Evolutionary conservation across 2,329 filamentous ascomycete species (phyloP).

Genomic region (Sporothrix humicola): DNA sequence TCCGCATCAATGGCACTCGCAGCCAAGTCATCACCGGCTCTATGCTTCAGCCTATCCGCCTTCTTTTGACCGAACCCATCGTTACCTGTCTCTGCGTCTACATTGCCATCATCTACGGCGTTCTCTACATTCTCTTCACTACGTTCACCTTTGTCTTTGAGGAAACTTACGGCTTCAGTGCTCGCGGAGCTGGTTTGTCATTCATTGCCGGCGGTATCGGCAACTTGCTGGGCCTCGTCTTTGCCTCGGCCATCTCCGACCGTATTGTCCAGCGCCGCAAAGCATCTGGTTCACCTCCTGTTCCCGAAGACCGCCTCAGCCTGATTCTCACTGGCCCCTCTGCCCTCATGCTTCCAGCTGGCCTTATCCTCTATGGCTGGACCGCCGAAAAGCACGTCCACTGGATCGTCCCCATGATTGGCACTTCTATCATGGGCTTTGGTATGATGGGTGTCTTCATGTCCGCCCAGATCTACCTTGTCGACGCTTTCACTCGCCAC

Average conservation of each 20-base stretch:
- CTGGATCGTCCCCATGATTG: conserved; percentile 61
- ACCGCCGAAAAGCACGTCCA: conserved; percentile 53
- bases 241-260: conserved; percentile 46
- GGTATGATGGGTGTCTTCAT: conserved; percentile 45
- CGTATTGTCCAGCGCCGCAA: conserved; percentile 57
- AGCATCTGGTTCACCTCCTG: conserved; percentile 35
- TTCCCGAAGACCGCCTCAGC: conserved; percentile 43
- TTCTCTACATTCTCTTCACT: conserved; percentile 59
- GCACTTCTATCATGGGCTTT: conserved; percentile 41
- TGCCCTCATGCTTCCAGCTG: conserved; percentile 56
- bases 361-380: conserved; percentile 61
- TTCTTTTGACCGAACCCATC: conserved; percentile 9
- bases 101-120: conserved; percentile 51
- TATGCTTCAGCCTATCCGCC: neutral
- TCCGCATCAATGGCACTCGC: neutral
- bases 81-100: conserved; percentile 16
- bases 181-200: conserved; percentile 53
- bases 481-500: conserved; percentile 63
- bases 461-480: conserved; percentile 57
- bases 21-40: neutral
- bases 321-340: conserved; percentile 53
- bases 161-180: conserved; percentile 53
- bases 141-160: conserved; percentile 57
- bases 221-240: conserved; percentile 51
- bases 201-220: conserved; percentile 55